These are phyloP conservation scores for Magnaporthiopsis rhizophila DNA, from an alignment of 2,329 filamentous ascomycete species.

Conservation along the genomic window DNA sequence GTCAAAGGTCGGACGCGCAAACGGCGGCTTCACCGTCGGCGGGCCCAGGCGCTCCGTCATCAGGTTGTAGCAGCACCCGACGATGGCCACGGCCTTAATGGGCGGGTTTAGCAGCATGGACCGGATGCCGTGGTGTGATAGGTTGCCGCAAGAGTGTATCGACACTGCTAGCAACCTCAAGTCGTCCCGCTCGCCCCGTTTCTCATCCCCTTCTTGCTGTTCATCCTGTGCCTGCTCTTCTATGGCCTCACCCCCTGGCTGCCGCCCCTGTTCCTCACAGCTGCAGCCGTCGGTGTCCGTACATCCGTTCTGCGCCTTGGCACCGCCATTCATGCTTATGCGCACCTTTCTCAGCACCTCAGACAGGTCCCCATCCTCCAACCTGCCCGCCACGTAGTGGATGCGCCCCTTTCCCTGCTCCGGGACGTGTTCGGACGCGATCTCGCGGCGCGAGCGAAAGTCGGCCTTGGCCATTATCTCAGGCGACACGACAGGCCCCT, in stretches of 20 bases:
- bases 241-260: background rate
- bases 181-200: slow-evolving; percentile 21
- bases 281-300: no score
- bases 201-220: background rate
- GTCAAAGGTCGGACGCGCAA: slow-evolving; percentile 56
- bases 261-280: background rate
- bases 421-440: slow-evolving; percentile 25
- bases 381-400: slow-evolving; percentile 67
- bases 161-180: slow-evolving; percentile 76
- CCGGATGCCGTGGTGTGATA: slow-evolving; percentile 89
- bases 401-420: slow-evolving; percentile 61
- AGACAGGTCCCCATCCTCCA: slow-evolving; percentile 65
- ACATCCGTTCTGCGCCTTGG: background rate
- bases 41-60: slow-evolving; percentile 84
- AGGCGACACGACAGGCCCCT: slow-evolving; percentile 18
- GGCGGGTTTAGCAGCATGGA: slow-evolving; percentile 77
- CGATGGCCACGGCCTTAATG: slow-evolving; percentile 85
- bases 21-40: slow-evolving; percentile 76
- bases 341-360: slow-evolving; percentile 58
- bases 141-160: slow-evolving; percentile 93
- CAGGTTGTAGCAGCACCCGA: slow-evolving; percentile 97
- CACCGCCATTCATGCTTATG: background rate
- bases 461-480: slow-evolving; percentile 30
- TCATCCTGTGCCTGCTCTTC: background rate
- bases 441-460: slow-evolving; percentile 41